Conservation (phyloP, 306 rosid species). For the Castanopsis chinensis region DNA sequence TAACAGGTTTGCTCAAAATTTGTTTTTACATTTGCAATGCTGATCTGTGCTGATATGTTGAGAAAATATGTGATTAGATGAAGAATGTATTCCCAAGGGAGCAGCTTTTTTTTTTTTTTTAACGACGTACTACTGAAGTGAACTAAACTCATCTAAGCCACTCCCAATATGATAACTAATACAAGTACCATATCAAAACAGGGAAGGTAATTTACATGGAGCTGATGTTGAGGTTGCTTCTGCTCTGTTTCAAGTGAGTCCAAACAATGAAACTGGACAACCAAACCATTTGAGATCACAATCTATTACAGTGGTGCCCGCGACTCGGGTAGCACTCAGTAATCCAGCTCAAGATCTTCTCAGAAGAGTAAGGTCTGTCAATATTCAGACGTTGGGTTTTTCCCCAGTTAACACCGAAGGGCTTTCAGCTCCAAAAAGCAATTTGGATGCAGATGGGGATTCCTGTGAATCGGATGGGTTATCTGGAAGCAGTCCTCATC, state of each 20-base stretch:
- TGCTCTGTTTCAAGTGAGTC: slow-evolving; percentile 33
- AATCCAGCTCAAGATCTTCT: slow-evolving; percentile 42
- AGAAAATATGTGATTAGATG: background rate
- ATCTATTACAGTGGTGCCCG: slow-evolving; percentile 28
- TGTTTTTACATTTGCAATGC: background rate
- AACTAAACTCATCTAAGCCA: background rate
- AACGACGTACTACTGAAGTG: background rate
- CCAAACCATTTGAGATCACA: slow-evolving; percentile 31
- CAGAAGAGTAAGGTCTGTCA: slow-evolving; percentile 43
- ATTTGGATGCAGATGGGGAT: slow-evolving; percentile 30
- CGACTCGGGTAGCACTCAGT: slow-evolving; percentile 8
- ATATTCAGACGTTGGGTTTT: slow-evolving; percentile 20
- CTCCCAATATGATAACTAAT: slow-evolving; percentile 27
- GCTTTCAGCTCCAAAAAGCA: slow-evolving; percentile 32
- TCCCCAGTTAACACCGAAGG: slow-evolving; percentile 39
- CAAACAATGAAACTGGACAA: slow-evolving; percentile 29
- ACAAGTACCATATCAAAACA: slow-evolving; percentile 23
- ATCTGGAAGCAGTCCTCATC: slow-evolving; percentile 40
- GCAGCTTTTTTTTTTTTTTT: background rate
- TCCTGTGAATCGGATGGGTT: slow-evolving; percentile 24
- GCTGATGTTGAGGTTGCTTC: slow-evolving; percentile 31
- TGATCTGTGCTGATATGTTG: background rate
- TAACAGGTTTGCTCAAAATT: slow-evolving; percentile 52
- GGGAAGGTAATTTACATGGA: slow-evolving; percentile 42
- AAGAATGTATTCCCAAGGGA: slow-evolving; percentile 3